A percentile compares a stretch with the other conserved stretches of the same genome.
phyloP scores from a whole-genome alignment of 441 rosid species.

The Aquilaria agallochum region DNA sequence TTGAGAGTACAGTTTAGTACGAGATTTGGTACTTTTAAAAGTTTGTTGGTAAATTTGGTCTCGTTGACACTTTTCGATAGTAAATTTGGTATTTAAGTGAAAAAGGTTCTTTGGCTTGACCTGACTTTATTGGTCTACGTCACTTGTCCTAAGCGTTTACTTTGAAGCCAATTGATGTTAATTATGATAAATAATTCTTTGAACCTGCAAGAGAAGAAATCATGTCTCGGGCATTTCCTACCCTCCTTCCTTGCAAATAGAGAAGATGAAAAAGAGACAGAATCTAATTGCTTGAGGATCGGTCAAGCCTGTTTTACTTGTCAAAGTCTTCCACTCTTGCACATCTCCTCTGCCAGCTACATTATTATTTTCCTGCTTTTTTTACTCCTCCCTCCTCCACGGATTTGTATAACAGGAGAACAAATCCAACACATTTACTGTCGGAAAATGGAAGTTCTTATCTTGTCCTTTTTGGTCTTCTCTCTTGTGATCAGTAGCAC shows the following conservation, averaged over 20 bases:
- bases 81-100: too few species aligned
- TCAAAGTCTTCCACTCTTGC: neutral
- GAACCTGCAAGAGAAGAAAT: too few species aligned
- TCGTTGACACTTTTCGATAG: too few species aligned
- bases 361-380: neutral
- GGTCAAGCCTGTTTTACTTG: neutral
- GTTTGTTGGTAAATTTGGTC: too few species aligned
- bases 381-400: neutral
- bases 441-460: constrained; percentile 21
- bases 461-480: constrained; percentile 21
- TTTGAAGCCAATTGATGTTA: constrained; percentile 34
- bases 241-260: constrained; percentile 14
- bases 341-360: too few species aligned
- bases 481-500: constrained; percentile 7
- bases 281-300: neutral
- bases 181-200: constrained; percentile 9
- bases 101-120: too few species aligned
- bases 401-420: neutral
- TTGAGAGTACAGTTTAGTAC: too few species aligned
- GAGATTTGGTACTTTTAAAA: too few species aligned
- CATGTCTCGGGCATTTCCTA: constrained; percentile 3
- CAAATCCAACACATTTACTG: neutral
- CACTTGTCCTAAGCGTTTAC: neutral
- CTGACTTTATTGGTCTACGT: neutral
- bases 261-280: neutral